Evolutionary conservation across 306 rosid species (phyloP), one percentile per base, ranked within the genome.

Genomic region (Psophocarpus tetragonolobus): DNA sequence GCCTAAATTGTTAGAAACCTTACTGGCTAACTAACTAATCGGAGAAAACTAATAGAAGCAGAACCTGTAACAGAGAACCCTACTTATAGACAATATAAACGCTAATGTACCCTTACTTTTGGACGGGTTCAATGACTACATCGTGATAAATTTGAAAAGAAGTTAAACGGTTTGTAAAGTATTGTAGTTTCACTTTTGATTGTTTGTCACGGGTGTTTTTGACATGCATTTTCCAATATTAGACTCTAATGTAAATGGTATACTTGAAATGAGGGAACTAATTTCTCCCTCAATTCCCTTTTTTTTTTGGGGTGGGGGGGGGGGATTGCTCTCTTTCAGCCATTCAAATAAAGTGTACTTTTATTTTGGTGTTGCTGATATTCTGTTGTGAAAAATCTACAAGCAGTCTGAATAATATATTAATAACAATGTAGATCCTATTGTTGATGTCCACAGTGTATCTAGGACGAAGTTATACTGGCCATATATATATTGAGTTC

Each of bases 391-490:
- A 58, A 63, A 39, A 26, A 30, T 38, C 45, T 42, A 20, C 60
- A 42, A 29, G 29, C 20, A 39, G 15, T 65, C 57, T 33, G 35
- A 68, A 57, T 60, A 21, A 45, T 20, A 35, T 26, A 5, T 9
- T 35, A 13, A 81, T 39, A 35, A 48, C 68, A 32, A 51, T 41
- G n/a, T 60, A 36, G 27, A 50, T 60, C 60, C 70, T 41, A 63
- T 41, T 36, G 27, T 54, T 63, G 38, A 63, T 26, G 47, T 7
- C 65, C 39, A 23, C 67, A 53, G 8, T 30, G 29, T 30, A 51
- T 70, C 73, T 50, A 62, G 36, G 62, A 4, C 75, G 64, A 69
- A 50, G 61, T 48, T 60, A 62, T 45, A 24, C 73, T 69, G 61
- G 57, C 45, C 42, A 35, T 71, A 50, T 61, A 61, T 62, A 21